Evolutionary conservation across 1,284 basidiomycete genomes (phyloP), one percentile per base, ranked within the genome.

Genomic region (Rhodotorula sp.): DNA sequence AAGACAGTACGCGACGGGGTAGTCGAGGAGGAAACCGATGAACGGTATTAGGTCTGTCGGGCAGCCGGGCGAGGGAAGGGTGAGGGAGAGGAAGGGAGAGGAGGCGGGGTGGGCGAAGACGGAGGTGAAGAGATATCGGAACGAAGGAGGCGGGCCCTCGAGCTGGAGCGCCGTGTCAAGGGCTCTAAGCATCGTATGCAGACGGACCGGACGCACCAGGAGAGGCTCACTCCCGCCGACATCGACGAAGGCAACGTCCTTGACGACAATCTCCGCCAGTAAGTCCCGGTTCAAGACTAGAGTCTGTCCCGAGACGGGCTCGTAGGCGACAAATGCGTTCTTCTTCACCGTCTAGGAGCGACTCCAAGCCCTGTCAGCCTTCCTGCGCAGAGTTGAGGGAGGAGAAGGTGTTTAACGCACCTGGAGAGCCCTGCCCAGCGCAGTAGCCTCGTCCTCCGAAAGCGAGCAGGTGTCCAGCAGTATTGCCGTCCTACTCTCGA

Each of bases 21-120:
- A 71, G 20, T 71, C 70, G 37, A 71, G 57, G 9, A 68, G 34
- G 34, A 51, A 48, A 0, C 67, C 70, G 13, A 65, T 61, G 16
- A 65, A 30, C 2, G 56, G 24, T 8, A 71, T 46, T 31, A 65
- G 56, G 50, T 57, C 37, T 1, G 20, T 10, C 10, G 58, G 30
- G 1, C 4, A 11, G 28, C 4, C 26, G 20, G 40, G 53, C 22
- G 52, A 7, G 37, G 34, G 37, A 1, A 56, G 58, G 9, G 16
- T 6, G 50, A 70, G 62, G 18, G 34, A 7, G n/a, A 64, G n/a
- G 37, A 61, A 56, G 26, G 57, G 28, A 4, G 28, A 3, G 4
- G 55, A 30, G 6, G 47, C 16, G 4, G 48, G 26, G n/a, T 26
- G 28, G 28, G 30, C 30, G 30, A 26, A 7, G 26, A 68, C 40